Percentiles rank a stretch among this genome's conserved stretches.
Conservation (phyloP, 345 rosid species). For the Citrus australasica region DNA sequence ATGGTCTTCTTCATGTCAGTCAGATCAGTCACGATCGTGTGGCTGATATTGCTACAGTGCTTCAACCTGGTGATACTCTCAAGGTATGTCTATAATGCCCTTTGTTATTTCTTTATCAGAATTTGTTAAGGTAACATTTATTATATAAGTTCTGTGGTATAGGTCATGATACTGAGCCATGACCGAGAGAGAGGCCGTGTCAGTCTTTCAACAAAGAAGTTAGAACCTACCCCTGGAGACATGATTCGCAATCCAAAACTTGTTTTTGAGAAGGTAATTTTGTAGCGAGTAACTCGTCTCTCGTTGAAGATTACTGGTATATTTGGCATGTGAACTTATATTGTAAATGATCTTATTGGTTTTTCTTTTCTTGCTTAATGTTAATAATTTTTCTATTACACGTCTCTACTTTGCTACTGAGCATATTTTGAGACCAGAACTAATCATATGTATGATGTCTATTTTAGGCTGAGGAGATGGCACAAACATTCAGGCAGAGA, state of each 20-base stretch:
- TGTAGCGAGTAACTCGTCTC: neutral
- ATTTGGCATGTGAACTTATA: neutral
- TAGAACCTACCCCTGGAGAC: slow-evolving; percentile 98
- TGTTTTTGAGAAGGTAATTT: slow-evolving; percentile 91
- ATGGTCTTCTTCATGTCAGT: slow-evolving; percentile 97
- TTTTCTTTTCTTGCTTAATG: neutral
- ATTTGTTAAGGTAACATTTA: slow-evolving; percentile 3
- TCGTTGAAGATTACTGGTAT: neutral
- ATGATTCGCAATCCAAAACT: slow-evolving; percentile 98
- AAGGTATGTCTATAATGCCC: slow-evolving; percentile 44
- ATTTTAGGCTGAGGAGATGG: slow-evolving; percentile 97
- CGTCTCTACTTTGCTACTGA: neutral
- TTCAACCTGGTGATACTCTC: slow-evolving; percentile 92
- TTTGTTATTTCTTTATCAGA: neutral
- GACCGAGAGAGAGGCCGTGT: slow-evolving; percentile 97
- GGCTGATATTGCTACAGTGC: slow-evolving; percentile 89
- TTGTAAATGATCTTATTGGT: neutral
- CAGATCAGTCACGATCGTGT: slow-evolving; percentile 98
- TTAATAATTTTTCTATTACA: neutral
- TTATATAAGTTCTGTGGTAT: slow-evolving; percentile 10
- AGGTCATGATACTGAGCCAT: slow-evolving; percentile 98
- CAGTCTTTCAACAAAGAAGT: slow-evolving; percentile 94
- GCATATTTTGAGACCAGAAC: neutral
- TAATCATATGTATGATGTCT: neutral
- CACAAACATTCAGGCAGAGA: slow-evolving; percentile 95